phyloP scores from a whole-genome alignment of 2,329 filamentous ascomycete species.

The Leptographium galeiforme region DNA sequence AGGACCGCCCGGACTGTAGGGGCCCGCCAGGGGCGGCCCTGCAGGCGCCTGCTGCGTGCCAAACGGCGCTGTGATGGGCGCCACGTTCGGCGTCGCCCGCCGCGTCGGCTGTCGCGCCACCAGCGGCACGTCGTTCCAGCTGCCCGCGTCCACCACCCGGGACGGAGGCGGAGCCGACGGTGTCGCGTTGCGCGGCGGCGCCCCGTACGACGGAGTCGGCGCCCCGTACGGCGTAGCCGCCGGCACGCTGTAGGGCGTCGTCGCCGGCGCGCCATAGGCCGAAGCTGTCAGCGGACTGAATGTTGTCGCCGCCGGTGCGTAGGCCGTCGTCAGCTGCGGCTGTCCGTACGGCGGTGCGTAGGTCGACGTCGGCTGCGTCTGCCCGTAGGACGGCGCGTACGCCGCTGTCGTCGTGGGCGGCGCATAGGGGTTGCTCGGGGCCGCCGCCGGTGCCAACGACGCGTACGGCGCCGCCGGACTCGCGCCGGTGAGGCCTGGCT shows the following conservation, averaged over 20 bases:
- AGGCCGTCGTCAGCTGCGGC: conserved; percentile 3
- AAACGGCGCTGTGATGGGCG: conserved; percentile 64
- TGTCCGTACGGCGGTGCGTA: conserved; percentile 14
- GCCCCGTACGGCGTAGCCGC: conserved; percentile 24
- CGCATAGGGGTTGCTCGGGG: conserved; percentile 9
- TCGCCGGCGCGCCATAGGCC: conserved; percentile 39
- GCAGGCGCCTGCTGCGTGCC: conserved; percentile 44
- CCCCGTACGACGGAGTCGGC: conserved; percentile 18
- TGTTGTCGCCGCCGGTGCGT: background rate
- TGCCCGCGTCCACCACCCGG: conserved; percentile 51
- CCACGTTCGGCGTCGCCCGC: conserved; percentile 58
- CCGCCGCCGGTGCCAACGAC: conserved; percentile 19
- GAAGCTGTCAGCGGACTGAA: background rate
- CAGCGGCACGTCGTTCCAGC: conserved; percentile 93
- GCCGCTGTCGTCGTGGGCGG: conserved; percentile 4
- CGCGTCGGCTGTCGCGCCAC: conserved; percentile 62
- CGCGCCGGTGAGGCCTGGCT: background rate
- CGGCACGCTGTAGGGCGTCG: conserved; percentile 18
- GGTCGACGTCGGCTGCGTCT: conserved; percentile 15
- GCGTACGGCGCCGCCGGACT: conserved; percentile 33
- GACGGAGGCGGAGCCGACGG: conserved; percentile 59
- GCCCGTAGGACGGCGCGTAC: conserved; percentile 21
- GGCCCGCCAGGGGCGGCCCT: conserved; percentile 42
- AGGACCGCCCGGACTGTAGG: conserved; percentile 35
- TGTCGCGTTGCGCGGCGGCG: conserved; percentile 42